Percentiles rank a stretch among this genome's conserved stretches.
Evolutionary conservation across 495 filamentous ascomycete genomes (phyloP).

Genomic region (Jackrogersella multiformis): DNA sequence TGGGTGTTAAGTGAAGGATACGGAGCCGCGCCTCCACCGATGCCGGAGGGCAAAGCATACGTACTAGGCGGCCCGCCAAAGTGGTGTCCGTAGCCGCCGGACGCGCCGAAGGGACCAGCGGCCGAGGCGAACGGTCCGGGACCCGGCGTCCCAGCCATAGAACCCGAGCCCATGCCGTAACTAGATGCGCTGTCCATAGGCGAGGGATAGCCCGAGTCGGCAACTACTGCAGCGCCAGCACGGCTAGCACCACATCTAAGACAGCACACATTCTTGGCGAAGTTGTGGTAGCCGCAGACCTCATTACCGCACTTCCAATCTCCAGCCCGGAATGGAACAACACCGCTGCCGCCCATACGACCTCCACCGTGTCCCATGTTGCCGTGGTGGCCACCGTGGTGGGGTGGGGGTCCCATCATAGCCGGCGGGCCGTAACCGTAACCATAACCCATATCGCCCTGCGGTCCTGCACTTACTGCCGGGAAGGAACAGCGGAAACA

Average conservation of each 20-base stretch:
- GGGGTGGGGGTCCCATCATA: conserved; percentile 80
- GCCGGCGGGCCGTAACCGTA: conserved; percentile 75
- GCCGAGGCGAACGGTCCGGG: conserved; percentile 80
- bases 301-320: conserved; percentile 99
- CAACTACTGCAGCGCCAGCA: conserved; percentile 90
- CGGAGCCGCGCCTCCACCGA: conserved; percentile 79
- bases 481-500: conserved; percentile 99
- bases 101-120: conserved; percentile 74
- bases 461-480: conserved; percentile 80
- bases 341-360: conserved; percentile 79
- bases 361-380: conserved; percentile 76
- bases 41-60: conserved; percentile 88
- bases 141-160: conserved; percentile 85
- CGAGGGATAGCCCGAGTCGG: conserved; percentile 90
- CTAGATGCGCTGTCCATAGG: conserved; percentile 85
- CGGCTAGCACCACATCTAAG: conserved; percentile 95
- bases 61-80: conserved; percentile 89
- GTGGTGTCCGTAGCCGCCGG: conserved; percentile 81
- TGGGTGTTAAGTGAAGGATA: conserved; percentile 87
- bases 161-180: conserved; percentile 79
- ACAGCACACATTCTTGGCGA: conserved; percentile 98
- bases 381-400: conserved; percentile 81
- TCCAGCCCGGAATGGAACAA: conserved; percentile 95
- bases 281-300: conserved; percentile 98
- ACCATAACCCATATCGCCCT: conserved; percentile 78